Evolutionary conservation across 208 protist species (phyloP).

Genomic region (Leishmania mexicana): DNA sequence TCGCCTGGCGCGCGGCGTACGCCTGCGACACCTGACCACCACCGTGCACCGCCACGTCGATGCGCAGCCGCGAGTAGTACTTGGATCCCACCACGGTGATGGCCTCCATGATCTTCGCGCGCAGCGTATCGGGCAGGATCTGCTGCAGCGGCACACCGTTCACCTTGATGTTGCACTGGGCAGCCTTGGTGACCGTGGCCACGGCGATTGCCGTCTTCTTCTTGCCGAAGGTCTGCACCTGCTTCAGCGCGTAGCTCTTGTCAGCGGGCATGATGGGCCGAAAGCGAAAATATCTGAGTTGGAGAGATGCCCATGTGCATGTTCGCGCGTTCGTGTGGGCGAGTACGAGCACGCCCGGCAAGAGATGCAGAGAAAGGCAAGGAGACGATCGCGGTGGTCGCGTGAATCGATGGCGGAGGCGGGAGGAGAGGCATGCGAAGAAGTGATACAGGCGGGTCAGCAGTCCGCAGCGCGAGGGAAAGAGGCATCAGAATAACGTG

Average conservation of each 20-base stretch:
- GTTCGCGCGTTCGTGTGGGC: too few species aligned
- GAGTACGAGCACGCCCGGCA: too few species aligned
- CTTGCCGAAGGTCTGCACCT: slow-evolving; percentile 95
- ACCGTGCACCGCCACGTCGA: slow-evolving; percentile 97
- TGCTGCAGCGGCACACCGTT: slow-evolving; percentile 98
- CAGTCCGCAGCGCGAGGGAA: too few species aligned
- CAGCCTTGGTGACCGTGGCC: slow-evolving; percentile 95
- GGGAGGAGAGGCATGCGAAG: too few species aligned
- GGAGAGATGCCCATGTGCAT: too few species aligned
- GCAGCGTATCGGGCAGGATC: slow-evolving; percentile 97
- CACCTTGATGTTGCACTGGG: slow-evolving; percentile 98
- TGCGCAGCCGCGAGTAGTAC: slow-evolving; percentile 96
- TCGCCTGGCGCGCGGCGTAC: slow-evolving; percentile 99
- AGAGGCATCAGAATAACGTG: too few species aligned
- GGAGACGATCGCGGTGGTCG: too few species aligned
- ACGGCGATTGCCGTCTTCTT: slow-evolving; percentile 99
- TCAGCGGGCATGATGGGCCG: slow-evolving; percentile 57
- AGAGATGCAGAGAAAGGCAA: too few species aligned
- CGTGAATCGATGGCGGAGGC: too few species aligned
- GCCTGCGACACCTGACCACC: slow-evolving; percentile 98
- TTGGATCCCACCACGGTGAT: slow-evolving; percentile 96
- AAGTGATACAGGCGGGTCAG: too few species aligned
- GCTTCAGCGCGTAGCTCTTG: slow-evolving; percentile 81
- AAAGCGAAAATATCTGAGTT: too few species aligned
- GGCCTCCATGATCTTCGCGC: slow-evolving; percentile 98